phyloP scores from a whole-genome alignment of 2,329 filamentous ascomycete genomes.

The Beauveria bassiana region DNA sequence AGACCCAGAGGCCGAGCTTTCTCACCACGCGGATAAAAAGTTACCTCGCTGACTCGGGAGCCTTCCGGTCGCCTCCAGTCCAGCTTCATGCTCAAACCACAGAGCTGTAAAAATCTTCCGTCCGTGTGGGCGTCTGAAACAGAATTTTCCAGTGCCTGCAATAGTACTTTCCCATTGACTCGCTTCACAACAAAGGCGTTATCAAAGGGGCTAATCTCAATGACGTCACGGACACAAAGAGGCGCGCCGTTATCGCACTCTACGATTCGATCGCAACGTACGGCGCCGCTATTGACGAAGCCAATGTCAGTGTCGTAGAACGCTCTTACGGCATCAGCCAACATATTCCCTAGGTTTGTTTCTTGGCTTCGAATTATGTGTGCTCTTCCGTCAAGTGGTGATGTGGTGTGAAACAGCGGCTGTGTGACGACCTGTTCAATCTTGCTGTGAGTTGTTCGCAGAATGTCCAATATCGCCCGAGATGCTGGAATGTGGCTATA shows the following conservation, averaged over 20 bases:
- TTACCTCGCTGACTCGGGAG: background rate
- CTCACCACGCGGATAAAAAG: background rate
- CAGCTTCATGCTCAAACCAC: conserved; percentile 15
- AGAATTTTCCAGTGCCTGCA: conserved; percentile 18
- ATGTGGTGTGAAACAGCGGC: conserved; percentile 15
- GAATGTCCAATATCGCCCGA: background rate
- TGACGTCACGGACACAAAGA: conserved; percentile 17
- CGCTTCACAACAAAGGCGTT: conserved; percentile 19
- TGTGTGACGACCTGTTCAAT: conserved; percentile 15
- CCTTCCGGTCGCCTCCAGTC: conserved; percentile 15
- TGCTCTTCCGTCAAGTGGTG: conserved; percentile 17
- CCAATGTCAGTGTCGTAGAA: conserved; percentile 20
- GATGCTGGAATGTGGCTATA: background rate
- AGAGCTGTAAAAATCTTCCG: conserved; percentile 19
- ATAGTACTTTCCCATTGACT: conserved; percentile 13
- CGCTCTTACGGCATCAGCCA: conserved; percentile 18
- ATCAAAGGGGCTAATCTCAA: conserved; percentile 20
- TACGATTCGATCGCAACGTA: conserved; percentile 18
- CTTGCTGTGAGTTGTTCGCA: conserved; percentile 13
- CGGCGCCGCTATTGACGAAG: conserved; percentile 19
- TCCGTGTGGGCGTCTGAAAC: conserved; percentile 20
- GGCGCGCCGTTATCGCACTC: conserved; percentile 4
- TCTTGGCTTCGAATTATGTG: conserved; percentile 17
- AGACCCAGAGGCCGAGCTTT: background rate
- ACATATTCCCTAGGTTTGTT: conserved; percentile 21